A percentile compares a stretch with the other conserved stretches of the same genome.
Evolutionary conservation across 768 basidiomycete species (phyloP).

Genomic region (Melanogaster broomeanus): DNA sequence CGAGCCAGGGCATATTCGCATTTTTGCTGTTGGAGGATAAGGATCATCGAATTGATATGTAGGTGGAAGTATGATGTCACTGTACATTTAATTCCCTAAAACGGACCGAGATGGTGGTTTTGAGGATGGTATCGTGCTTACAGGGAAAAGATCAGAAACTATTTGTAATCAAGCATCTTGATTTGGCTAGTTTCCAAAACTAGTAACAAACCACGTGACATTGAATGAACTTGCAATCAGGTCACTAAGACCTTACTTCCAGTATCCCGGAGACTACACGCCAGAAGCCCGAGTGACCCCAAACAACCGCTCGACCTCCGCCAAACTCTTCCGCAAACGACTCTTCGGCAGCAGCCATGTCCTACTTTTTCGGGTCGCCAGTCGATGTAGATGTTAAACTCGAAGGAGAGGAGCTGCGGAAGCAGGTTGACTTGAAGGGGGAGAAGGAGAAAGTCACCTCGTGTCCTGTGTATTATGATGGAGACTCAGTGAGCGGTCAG

Average conservation of each 20-base stretch:
- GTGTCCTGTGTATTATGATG: constrained; percentile 95
- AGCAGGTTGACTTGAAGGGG: constrained; percentile 85
- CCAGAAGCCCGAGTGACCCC: background rate
- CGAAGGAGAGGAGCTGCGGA: constrained; percentile 82
- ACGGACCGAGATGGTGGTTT: too few species aligned
- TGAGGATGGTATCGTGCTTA: too few species aligned
- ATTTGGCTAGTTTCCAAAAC: too few species aligned
- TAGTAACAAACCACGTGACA: too few species aligned
- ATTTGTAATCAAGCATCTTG: too few species aligned
- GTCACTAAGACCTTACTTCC: too few species aligned
- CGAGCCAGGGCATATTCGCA: background rate
- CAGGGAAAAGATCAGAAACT: too few species aligned
- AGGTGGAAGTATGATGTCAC: too few species aligned
- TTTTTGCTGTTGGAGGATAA: background rate
- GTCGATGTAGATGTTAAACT: constrained; percentile 91
- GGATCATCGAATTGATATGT: too few species aligned
- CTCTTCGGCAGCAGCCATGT: constrained; percentile 36
- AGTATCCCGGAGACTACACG: too few species aligned
- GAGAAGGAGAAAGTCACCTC: constrained; percentile 85
- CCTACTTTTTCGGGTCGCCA: constrained; percentile 90
- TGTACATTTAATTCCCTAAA: too few species aligned
- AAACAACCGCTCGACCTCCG: background rate
- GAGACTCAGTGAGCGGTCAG: constrained; percentile 88
- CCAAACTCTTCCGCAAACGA: constrained; percentile 1
- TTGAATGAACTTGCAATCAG: too few species aligned